phyloP scores from a whole-genome alignment of 1,284 basidiomycete genomes.

The Athelia sp. region DNA sequence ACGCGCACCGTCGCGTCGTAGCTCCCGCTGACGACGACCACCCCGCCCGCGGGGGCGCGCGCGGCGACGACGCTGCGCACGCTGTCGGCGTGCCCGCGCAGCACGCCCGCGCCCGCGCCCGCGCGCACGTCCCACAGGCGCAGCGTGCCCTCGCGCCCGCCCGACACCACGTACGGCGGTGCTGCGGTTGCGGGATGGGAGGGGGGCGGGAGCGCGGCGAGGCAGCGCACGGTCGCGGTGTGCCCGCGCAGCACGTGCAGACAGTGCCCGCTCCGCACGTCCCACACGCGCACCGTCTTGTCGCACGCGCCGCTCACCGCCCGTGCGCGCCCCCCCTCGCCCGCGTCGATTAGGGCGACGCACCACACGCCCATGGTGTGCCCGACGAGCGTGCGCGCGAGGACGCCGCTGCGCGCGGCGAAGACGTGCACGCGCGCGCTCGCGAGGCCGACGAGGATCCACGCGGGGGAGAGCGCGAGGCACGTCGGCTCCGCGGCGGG shows the following conservation, averaged over 20 bases:
- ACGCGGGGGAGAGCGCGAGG: constrained; percentile 82
- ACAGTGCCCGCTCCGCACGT: constrained; percentile 65
- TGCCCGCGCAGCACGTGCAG: constrained; percentile 83
- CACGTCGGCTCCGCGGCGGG: constrained; percentile 65
- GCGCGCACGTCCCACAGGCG: constrained; percentile 92
- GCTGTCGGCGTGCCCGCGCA: constrained; percentile 79
- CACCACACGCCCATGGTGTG: constrained; percentile 94
- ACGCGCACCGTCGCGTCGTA: constrained; percentile 85
- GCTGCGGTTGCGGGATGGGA: constrained; percentile 62
- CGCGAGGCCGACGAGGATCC: constrained; percentile 88
- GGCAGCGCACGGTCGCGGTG: constrained; percentile 87
- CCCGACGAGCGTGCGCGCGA: constrained; percentile 75
- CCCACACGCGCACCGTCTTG: constrained; percentile 88
- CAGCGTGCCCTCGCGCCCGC: constrained; percentile 83
- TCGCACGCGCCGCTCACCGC: constrained; percentile 94
- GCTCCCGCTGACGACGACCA: constrained; percentile 81
- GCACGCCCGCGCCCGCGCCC: constrained; percentile 64
- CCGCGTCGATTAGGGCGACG: constrained; percentile 63
- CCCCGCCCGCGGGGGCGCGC: constrained; percentile 84
- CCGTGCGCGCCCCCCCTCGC: constrained; percentile 4
- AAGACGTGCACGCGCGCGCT: constrained; percentile 89
- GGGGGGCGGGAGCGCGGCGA: constrained; percentile 91
- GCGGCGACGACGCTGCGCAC: constrained; percentile 77
- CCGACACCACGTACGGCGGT: constrained; percentile 58
- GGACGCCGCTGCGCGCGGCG: constrained; percentile 74